These are phyloP conservation scores for Penicillium expansum DNA, from an alignment of 2,329 filamentous ascomycete species.

Conservation along the genomic window DNA sequence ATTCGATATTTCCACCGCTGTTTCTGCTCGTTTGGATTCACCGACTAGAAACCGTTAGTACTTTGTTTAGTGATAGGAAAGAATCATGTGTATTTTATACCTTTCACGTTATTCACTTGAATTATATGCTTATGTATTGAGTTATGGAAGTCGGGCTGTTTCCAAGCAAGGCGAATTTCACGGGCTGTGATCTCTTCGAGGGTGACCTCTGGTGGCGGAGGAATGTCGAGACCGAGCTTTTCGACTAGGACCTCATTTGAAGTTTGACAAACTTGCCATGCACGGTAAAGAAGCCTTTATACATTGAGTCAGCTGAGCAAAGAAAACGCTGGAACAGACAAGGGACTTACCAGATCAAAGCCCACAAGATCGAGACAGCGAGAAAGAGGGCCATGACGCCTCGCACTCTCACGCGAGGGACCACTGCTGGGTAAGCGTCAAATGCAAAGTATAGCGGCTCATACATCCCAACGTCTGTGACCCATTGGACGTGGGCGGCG, in stretches of 20 bases:
- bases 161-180: slow-evolving; percentile 89
- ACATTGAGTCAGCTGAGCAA: slow-evolving; percentile 3
- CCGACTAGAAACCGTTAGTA: slow-evolving; percentile 59
- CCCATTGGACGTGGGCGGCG: slow-evolving; percentile 33
- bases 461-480: slow-evolving; percentile 44
- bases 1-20: slow-evolving; percentile 86
- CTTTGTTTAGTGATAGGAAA: not conserved
- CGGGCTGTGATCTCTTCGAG: slow-evolving; percentile 85
- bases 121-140: slow-evolving; percentile 84
- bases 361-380: slow-evolving; percentile 48
- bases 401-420: slow-evolving; percentile 48
- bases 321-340: not conserved
- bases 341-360: slow-evolving; percentile 47
- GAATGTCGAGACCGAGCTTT: slow-evolving; percentile 91
- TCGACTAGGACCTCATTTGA: slow-evolving; percentile 87
- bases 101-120: slow-evolving; percentile 88
- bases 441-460: slow-evolving; percentile 47
- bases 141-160: slow-evolving; percentile 63
- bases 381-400: slow-evolving; percentile 51
- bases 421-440: slow-evolving; percentile 47
- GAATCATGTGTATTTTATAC: slow-evolving; percentile 45
- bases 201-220: slow-evolving; percentile 82
- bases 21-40: slow-evolving; percentile 76
- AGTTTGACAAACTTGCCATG: slow-evolving; percentile 84
- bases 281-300: slow-evolving; percentile 74